Evolutionary conservation across 2,329 filamentous ascomycete species (phyloP).

Genomic region (Akanthomyces muscarius): DNA sequence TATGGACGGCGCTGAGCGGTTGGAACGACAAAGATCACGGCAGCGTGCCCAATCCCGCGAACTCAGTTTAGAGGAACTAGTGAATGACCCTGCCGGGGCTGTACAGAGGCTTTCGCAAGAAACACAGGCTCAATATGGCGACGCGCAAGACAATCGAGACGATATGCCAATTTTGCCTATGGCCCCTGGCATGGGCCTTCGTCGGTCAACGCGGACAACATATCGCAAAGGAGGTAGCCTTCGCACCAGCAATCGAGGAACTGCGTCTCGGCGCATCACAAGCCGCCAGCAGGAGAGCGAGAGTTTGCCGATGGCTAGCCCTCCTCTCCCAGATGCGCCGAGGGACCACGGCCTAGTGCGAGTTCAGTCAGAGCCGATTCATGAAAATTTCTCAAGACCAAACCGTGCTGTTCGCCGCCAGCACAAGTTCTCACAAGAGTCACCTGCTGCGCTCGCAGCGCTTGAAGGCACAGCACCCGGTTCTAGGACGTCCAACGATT

Average conservation of each 20-base stretch:
- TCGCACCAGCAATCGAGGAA: constrained; percentile 69
- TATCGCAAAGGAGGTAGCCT: constrained; percentile 84
- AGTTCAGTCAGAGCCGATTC: constrained; percentile 66
- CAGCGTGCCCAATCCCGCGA: constrained; percentile 52
- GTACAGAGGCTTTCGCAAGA: constrained; percentile 66
- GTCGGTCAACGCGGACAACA: constrained; percentile 86
- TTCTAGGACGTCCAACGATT: constrained; percentile 22
- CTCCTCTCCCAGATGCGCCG: constrained; percentile 42
- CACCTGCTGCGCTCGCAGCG: constrained; percentile 41
- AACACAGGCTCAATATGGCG: constrained; percentile 41
- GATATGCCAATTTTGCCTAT: constrained; percentile 85
- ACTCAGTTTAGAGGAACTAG: constrained; percentile 74
- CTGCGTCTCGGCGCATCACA: constrained; percentile 68
- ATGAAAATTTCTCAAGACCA: constrained; percentile 61
- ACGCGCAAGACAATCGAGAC: constrained; percentile 47
- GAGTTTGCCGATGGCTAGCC: constrained; percentile 23
- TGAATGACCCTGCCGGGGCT: constrained; percentile 70
- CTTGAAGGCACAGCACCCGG: constrained; percentile 38
- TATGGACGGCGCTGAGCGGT: constrained; percentile 75
- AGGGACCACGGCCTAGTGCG: constrained; percentile 52
- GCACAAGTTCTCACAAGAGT: constrained; percentile 47
- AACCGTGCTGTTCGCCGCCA: constrained; percentile 44
- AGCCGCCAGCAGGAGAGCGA: constrained; percentile 61
- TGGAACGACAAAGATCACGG: constrained; percentile 69
- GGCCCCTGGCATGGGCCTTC: constrained; percentile 71